Conservation (phyloP, 306 rosid genomes). For the Medicago ruthenica region DNA sequence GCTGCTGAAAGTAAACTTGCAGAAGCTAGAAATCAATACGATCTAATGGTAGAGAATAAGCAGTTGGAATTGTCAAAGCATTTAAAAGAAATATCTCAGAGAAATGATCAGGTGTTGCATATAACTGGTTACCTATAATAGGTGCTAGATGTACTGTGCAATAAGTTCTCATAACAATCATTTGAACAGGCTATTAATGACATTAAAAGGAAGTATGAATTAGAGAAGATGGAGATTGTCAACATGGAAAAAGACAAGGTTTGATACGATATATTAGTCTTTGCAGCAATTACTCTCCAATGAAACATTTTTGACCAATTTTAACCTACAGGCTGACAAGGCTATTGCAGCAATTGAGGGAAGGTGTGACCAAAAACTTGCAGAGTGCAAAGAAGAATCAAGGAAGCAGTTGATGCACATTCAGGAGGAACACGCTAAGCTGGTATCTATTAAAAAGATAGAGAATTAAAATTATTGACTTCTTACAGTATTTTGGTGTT, state of each 20-base stretch:
- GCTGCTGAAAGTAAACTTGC: slow-evolving; percentile 72
- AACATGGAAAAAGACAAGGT: slow-evolving; percentile 90
- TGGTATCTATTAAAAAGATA: slow-evolving; percentile 58
- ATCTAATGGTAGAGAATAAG: slow-evolving; percentile 79
- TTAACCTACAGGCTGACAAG: slow-evolving; percentile 67
- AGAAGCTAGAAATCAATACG: slow-evolving; percentile 79
- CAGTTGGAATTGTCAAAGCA: slow-evolving; percentile 84
- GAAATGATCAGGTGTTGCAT: slow-evolving; percentile 86
- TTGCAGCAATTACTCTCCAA: slow-evolving; percentile 36
- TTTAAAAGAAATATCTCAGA: slow-evolving; percentile 89
- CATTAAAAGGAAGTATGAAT: slow-evolving; percentile 80
- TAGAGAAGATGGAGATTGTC: slow-evolving; percentile 82
- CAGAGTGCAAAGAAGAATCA: slow-evolving; percentile 76
- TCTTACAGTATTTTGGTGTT: slow-evolving; percentile 25
- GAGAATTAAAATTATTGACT: slow-evolving; percentile 34
- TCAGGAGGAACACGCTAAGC: slow-evolving; percentile 72
- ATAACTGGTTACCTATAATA: slow-evolving; percentile 36
- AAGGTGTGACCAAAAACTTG: slow-evolving; percentile 62
- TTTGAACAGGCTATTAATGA: slow-evolving; percentile 85
- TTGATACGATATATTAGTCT: slow-evolving; percentile 41
- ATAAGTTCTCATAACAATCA: slow-evolving; percentile 43
- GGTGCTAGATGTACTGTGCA: slow-evolving; percentile 32
- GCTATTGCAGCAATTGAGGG: slow-evolving; percentile 65
- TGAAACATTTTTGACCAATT: slow-evolving; percentile 50
- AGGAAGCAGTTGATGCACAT: slow-evolving; percentile 60